phyloP scores from a whole-genome alignment of 2,329 filamentous ascomycete genomes.

The Phaeomoniella chlamydospora region DNA sequence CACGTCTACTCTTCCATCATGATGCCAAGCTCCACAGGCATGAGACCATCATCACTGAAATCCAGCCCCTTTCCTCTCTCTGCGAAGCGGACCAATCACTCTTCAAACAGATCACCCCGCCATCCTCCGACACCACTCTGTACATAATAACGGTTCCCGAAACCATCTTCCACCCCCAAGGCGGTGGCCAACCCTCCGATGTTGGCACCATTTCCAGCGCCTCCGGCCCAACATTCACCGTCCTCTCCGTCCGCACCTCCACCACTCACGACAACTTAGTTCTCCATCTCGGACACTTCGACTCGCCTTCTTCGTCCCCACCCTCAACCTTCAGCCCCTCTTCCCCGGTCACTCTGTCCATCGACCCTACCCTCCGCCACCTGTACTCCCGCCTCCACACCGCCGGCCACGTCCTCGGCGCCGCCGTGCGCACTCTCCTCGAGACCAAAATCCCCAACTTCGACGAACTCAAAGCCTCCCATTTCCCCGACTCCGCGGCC shows the following conservation, averaged over 20 bases:
- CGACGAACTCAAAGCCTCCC: slow-evolving; percentile 56
- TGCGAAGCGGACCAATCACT: slow-evolving; percentile 37
- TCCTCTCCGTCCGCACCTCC: slow-evolving; percentile 43
- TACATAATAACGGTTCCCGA: slow-evolving; percentile 45
- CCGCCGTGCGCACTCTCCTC: slow-evolving; percentile 47
- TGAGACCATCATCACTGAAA: slow-evolving; percentile 28
- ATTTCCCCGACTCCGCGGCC: slow-evolving; percentile 52
- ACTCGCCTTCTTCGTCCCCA: background rate
- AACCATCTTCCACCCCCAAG: slow-evolving; percentile 66
- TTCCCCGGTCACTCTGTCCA: slow-evolving; percentile 24
- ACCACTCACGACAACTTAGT: slow-evolving; percentile 37
- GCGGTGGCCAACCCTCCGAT: slow-evolving; percentile 60
- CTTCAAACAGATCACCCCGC: slow-evolving; percentile 41
- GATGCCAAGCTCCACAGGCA: slow-evolving; percentile 26
- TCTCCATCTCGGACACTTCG: slow-evolving; percentile 51
- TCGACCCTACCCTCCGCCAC: slow-evolving; percentile 45
- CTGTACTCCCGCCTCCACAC: slow-evolving; percentile 59
- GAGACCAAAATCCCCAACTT: slow-evolving; percentile 37
- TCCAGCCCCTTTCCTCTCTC: slow-evolving; percentile 35
- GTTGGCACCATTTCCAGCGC: slow-evolving; percentile 28
- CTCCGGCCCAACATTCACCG: slow-evolving; percentile 27
- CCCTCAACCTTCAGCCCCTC: slow-evolving; percentile 17
- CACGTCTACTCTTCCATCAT: slow-evolving; percentile 22
- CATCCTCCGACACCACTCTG: too few species aligned
- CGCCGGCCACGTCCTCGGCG: slow-evolving; percentile 57